These are phyloP conservation scores for Paecilomyces formosus DNA, from an alignment of 2,329 filamentous ascomycete species.

Conservation along the genomic window DNA sequence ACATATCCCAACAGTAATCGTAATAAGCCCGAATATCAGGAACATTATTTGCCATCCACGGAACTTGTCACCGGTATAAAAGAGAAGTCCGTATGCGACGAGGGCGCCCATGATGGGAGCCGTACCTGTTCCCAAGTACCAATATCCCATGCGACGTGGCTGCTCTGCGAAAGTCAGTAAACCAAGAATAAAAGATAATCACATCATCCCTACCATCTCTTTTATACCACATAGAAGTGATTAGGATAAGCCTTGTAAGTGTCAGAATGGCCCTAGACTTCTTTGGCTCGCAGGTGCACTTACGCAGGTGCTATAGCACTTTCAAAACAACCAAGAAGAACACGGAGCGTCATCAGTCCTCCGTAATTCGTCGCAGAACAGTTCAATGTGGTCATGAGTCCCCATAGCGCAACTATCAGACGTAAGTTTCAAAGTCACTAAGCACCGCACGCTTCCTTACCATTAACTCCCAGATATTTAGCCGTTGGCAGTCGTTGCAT, in stretches of 20 bases:
- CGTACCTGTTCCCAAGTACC: constrained; percentile 53
- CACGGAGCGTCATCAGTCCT: constrained; percentile 42
- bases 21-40: constrained; percentile 38
- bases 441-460: constrained; percentile 6
- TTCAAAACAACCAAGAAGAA: constrained; percentile 49
- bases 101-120: constrained; percentile 48
- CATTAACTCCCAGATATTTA: constrained; percentile 44
- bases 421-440: constrained; percentile 20
- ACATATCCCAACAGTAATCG: constrained; percentile 29
- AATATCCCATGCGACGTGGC: constrained; percentile 51
- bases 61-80: constrained; percentile 35
- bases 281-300: not conserved
- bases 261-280: constrained; percentile 2
- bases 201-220: constrained; percentile 19
- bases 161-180: constrained; percentile 39
- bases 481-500: constrained; percentile 49
- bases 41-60: constrained; percentile 45
- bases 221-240: constrained; percentile 51
- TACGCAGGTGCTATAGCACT: constrained; percentile 45
- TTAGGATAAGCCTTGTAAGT: constrained; percentile 38
- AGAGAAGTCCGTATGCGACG: constrained; percentile 49
- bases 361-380: constrained; percentile 45
- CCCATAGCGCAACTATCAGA: constrained; percentile 32
- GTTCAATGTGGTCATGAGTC: constrained; percentile 41
- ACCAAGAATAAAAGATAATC: not conserved